Percentiles rank a stretch among this genome's conserved stretches.
These are phyloP conservation scores for Fusarium domesticum DNA, from an alignment of 2,329 filamentous ascomycete species.

Conservation along the genomic window DNA sequence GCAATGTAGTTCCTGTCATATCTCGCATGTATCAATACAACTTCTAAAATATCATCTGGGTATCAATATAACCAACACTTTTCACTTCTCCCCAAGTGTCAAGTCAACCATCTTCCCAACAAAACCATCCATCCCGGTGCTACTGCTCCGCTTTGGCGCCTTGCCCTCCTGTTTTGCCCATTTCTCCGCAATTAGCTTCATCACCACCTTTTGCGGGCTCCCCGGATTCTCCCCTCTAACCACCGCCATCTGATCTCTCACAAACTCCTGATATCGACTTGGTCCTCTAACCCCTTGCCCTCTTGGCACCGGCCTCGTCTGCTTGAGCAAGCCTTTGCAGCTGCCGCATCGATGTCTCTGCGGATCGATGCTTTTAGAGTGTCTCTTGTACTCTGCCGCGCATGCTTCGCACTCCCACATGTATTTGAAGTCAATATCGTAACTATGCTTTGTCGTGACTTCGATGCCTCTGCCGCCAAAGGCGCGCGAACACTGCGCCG, in stretches of 20 bases:
- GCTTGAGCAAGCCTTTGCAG: conserved; percentile 69
- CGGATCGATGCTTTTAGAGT: conserved; percentile 81
- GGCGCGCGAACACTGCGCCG: conserved; percentile 48
- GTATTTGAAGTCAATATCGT: conserved; percentile 90
- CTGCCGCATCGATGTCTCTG: conserved; percentile 67
- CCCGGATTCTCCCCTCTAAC: conserved; percentile 56
- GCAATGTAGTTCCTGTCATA: no score
- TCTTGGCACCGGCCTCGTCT: conserved; percentile 72
- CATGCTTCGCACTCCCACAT: conserved; percentile 76
- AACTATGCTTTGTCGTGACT: conserved; percentile 87
- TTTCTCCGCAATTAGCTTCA: conserved; percentile 62
- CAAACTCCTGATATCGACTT: conserved; percentile 49
- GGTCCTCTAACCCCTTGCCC: conserved; percentile 18
- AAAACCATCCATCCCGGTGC: conserved; percentile 19
- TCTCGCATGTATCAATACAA: not conserved
- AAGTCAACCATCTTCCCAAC: conserved; percentile 27
- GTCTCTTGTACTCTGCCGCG: conserved; percentile 70
- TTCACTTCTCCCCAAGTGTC: conserved; percentile 23
- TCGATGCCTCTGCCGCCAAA: conserved; percentile 64
- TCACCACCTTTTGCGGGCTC: conserved; percentile 63
- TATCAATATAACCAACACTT: conserved; percentile 6
- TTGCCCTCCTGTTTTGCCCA: conserved; percentile 52
- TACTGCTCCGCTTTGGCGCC: conserved; percentile 9
- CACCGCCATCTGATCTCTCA: conserved; percentile 66
- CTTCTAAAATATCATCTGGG: conserved; percentile 1